Percentiles rank a stretch among this genome's conserved stretches.
These are phyloP conservation scores for Lecanoromycetidae sp. DNA, from an alignment of 2,329 filamentous ascomycete genomes.

Conservation along the genomic window DNA sequence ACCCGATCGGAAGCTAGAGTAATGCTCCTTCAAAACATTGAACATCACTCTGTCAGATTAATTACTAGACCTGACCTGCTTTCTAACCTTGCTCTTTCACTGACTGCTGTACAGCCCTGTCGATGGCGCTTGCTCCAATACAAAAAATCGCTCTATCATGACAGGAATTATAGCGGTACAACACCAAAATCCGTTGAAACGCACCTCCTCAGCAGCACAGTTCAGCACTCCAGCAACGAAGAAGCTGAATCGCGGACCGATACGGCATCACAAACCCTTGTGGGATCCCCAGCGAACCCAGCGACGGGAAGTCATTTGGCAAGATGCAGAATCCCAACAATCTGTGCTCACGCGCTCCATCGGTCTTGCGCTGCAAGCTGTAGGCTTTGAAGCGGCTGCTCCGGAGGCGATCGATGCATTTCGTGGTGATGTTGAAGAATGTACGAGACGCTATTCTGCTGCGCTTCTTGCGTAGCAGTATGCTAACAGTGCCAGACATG, in stretches of 20 bases:
- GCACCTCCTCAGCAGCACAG: conserved; percentile 9
- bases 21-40: not conserved
- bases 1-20: too few species aligned
- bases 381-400: conserved; percentile 44
- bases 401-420: conserved; percentile 47
- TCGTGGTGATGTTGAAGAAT: conserved; percentile 44
- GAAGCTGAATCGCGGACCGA: conserved; percentile 12
- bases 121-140: not conserved
- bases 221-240: conserved; percentile 13
- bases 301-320: conserved; percentile 8
- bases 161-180: conserved; percentile 17
- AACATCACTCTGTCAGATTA: not conserved
- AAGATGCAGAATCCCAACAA: conserved; percentile 41
- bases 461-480: conserved; percentile 13
- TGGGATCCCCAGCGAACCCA: conserved; percentile 5
- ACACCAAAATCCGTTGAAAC: conserved; percentile 12
- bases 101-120: not conserved
- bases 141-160: not conserved
- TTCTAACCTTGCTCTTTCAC: not conserved
- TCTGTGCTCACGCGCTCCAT: conserved; percentile 45
- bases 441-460: conserved; percentile 30
- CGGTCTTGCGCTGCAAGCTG: conserved; percentile 37
- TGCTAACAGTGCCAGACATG: conserved; percentile 36
- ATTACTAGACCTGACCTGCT: too few species aligned
- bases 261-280: conserved; percentile 11